These are phyloP conservation scores for Skeletonema tropicum DNA, from an alignment of 108 stramenopile genomes.

Conservation along the genomic window DNA sequence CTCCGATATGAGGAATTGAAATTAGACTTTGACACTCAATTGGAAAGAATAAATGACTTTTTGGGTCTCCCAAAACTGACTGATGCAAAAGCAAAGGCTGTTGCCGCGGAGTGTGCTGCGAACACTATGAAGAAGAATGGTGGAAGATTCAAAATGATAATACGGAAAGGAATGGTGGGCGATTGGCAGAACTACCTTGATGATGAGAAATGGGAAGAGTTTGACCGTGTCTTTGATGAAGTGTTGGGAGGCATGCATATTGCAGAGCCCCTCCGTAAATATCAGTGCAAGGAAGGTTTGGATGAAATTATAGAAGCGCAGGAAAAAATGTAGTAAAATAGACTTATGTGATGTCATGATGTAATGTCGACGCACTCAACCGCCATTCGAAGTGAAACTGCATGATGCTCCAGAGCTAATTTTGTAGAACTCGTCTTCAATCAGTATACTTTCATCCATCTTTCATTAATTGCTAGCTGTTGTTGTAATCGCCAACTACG, in stretches of 20 bases:
- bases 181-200: conserved; percentile 34
- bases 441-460: too few relatives aligned
- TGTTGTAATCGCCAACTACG: too few relatives aligned
- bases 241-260: conserved; percentile 19
- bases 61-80: conserved; percentile 20
- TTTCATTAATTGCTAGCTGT: too few relatives aligned
- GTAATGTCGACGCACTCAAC: too few relatives aligned
- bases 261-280: conserved; percentile 24
- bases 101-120: conserved; percentile 11
- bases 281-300: conserved; percentile 14
- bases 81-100: conserved; percentile 4
- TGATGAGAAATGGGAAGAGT: conserved; percentile 19
- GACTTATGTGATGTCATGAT: background rate
- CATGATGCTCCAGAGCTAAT: too few relatives aligned
- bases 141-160: conserved; percentile 6
- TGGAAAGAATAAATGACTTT: conserved; percentile 23
- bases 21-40: conserved; percentile 24
- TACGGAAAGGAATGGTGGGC: conserved; percentile 24
- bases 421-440: too few relatives aligned
- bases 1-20: conserved; percentile 37
- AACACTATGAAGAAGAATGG: background rate
- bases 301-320: background rate
- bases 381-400: too few relatives aligned
- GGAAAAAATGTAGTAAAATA: background rate
- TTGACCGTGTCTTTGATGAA: conserved; percentile 31